A percentile compares a stretch with the other conserved stretches of the same genome.
These are phyloP conservation scores for Prunus persica DNA, from an alignment of 306 rosid genomes.

Conservation along the genomic window DNA sequence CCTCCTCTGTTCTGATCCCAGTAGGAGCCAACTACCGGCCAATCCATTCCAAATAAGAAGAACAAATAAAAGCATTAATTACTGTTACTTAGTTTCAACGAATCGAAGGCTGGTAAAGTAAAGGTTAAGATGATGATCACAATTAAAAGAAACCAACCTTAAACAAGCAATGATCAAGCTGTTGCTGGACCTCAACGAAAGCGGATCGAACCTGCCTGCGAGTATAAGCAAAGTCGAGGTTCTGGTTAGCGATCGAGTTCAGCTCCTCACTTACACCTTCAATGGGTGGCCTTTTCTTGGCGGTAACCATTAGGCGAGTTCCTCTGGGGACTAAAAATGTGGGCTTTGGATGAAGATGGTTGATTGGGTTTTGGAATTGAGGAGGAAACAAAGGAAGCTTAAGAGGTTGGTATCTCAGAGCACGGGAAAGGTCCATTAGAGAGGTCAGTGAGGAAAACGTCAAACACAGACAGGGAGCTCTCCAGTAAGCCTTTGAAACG, in stretches of 20 bases:
- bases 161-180: slow-evolving; percentile 68
- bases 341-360: slow-evolving; percentile 4
- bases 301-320: slow-evolving; percentile 22
- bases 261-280: slow-evolving; percentile 62
- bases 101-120: background rate
- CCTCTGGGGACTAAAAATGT: background rate
- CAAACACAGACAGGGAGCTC: background rate
- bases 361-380: slow-evolving; percentile 18
- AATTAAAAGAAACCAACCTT: slow-evolving; percentile 37
- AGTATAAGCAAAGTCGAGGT: slow-evolving; percentile 56
- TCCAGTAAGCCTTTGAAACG: background rate
- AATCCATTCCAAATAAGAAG: slow-evolving; percentile 4
- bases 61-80: background rate
- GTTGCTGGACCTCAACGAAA: slow-evolving; percentile 45
- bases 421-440: slow-evolving; percentile 39
- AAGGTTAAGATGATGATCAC: background rate
- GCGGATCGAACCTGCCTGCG: slow-evolving; percentile 68
- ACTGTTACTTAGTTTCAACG: background rate
- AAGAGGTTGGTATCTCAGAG: slow-evolving; percentile 31
- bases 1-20: slow-evolving; percentile 78
- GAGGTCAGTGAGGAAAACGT: slow-evolving; percentile 4
- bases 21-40: slow-evolving; percentile 67
- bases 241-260: slow-evolving; percentile 47
- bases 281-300: slow-evolving; percentile 40
- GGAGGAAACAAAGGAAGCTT: slow-evolving; percentile 16